Evolutionary conservation across 805 yeast genomes (phyloP).

Genomic region (Candida yuanshanica): DNA sequence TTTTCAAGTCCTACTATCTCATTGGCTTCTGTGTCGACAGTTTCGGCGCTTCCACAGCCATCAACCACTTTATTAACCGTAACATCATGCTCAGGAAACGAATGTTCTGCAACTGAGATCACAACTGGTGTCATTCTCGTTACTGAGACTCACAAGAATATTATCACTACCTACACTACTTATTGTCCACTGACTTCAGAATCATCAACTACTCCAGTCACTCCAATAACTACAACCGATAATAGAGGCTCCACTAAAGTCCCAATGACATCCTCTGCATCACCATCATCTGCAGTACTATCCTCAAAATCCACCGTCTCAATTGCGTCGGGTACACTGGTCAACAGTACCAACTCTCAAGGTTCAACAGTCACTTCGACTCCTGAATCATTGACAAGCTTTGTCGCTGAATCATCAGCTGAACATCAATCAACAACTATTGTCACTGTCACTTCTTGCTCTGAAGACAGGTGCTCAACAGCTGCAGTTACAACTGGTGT

Average conservation of each 20-base stretch:
- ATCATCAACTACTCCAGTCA: constrained; percentile 27
- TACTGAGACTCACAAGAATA: constrained; percentile 28
- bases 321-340: constrained; percentile 25
- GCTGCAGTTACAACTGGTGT: constrained; percentile 29
- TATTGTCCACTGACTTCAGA: constrained; percentile 25
- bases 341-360: constrained; percentile 24
- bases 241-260: no score
- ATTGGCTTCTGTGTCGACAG: no score
- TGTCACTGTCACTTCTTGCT: constrained; percentile 32
- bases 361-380: not conserved
- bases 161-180: constrained; percentile 10
- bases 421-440: not conserved
- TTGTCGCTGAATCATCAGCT: no score
- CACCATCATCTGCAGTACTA: constrained; percentile 25
- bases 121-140: constrained; percentile 30
- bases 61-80: constrained; percentile 22
- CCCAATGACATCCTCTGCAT: no score
- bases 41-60: no score
- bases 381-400: constrained; percentile 25
- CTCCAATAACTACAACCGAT: not conserved
- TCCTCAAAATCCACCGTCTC: constrained; percentile 20
- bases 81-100: constrained; percentile 30
- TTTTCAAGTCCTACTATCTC: no score
- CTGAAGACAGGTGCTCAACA: constrained; percentile 27
- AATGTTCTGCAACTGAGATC: constrained; percentile 27